Percentiles rank a stretch among this genome's conserved stretches.
Evolutionary conservation across 495 filamentous ascomycete species (phyloP).

Genomic region (Neohortaea acidophila): DNA sequence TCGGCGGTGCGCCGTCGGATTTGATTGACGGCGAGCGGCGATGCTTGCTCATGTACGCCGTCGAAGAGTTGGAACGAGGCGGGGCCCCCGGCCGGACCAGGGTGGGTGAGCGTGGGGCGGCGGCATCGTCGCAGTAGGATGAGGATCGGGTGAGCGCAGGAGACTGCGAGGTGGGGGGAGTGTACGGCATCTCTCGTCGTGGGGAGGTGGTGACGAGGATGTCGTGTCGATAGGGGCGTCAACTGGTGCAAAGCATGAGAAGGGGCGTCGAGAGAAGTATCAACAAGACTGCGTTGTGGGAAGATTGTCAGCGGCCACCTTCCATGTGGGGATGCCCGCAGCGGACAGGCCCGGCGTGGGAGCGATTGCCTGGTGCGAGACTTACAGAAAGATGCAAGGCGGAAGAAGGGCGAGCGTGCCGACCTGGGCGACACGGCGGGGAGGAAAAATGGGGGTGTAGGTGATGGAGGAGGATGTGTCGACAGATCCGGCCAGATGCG

Average conservation of each 20-base stretch:
- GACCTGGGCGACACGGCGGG: constrained; percentile 4
- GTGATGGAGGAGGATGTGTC: too few relatives aligned
- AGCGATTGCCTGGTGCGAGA: not conserved
- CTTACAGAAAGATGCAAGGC: constrained; percentile 15
- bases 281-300: constrained; percentile 1
- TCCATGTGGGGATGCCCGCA: too few relatives aligned
- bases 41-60: constrained; percentile 56
- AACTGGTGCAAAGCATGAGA: constrained; percentile 10
- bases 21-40: constrained; percentile 47
- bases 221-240: constrained; percentile 5
- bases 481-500: too few relatives aligned
- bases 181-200: constrained; percentile 66
- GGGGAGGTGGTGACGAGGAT: not conserved
- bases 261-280: constrained; percentile 1
- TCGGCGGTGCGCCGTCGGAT: constrained; percentile 12
- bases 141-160: constrained; percentile 47
- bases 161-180: constrained; percentile 68
- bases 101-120: constrained; percentile 14
- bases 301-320: not conserved
- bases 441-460: too few relatives aligned
- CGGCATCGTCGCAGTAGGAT: constrained; percentile 31
- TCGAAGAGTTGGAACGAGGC: constrained; percentile 63
- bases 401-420: constrained; percentile 5
- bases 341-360: not conserved
- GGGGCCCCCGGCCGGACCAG: constrained; percentile 36